These are phyloP conservation scores for Saccharomycopsis fodiens DNA, from an alignment of 805 yeast genomes.

Conservation along the genomic window DNA sequence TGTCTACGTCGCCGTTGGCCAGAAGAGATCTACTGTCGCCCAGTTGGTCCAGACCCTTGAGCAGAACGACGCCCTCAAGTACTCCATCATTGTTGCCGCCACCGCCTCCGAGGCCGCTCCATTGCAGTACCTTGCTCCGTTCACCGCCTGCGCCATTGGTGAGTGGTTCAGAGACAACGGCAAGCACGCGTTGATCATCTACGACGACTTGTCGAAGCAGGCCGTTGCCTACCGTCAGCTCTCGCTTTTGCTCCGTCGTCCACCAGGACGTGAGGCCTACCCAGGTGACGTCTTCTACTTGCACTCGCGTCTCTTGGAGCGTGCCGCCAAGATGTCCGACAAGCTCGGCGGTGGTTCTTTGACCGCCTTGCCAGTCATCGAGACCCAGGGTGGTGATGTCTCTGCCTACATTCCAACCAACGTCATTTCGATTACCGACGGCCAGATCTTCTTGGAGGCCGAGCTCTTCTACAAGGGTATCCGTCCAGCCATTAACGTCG, in stretches of 20 bases:
- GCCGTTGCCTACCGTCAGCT: conserved; percentile 99
- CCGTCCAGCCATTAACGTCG: conserved; percentile 99
- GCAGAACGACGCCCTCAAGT: conserved; percentile 95
- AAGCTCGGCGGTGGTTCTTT: conserved; percentile 87
- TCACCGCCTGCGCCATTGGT: conserved; percentile 99
- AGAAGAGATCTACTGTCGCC: conserved; percentile 99
- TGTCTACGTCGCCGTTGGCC: conserved; percentile 99
- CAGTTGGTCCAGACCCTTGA: conserved; percentile 99
- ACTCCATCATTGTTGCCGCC: conserved; percentile 97
- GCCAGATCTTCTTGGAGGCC: conserved; percentile 98
- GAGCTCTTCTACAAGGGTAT: conserved; percentile 99
- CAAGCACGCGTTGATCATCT: conserved; percentile 92
- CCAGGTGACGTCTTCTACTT: conserved; percentile 96
- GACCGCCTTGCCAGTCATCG: conserved; percentile 94
- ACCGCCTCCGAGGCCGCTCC: conserved; percentile 99
- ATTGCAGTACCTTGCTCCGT: conserved; percentile 99
- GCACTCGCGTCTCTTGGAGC: conserved; percentile 90
- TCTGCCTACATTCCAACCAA: conserved; percentile 97
- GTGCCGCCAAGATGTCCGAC: conserved; percentile 96
- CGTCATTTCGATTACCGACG: conserved; percentile 95
- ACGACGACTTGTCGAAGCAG: conserved; percentile 98
- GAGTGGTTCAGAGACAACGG: conserved; percentile 99
- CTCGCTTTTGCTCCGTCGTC: conserved; percentile 94
- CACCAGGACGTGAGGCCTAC: conserved; percentile 95
- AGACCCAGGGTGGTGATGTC: conserved; percentile 99